phyloP scores from a whole-genome alignment of 1,139 yeast species.

The Magnusiomyces magnusii region DNA sequence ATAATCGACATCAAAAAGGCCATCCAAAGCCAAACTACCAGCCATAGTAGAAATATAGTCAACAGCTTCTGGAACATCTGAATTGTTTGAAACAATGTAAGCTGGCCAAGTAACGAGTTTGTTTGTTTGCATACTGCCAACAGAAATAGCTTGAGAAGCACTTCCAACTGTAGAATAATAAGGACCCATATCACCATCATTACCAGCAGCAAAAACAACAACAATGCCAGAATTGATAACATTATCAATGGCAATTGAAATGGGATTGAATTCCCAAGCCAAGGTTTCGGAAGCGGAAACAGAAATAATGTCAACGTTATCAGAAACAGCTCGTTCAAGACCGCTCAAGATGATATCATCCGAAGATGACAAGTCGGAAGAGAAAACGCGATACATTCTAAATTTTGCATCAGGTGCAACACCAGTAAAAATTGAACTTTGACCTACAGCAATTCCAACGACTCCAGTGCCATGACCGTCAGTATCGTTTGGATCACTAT shows the following conservation, averaged over 20 bases:
- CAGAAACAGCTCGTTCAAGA: slow-evolving; percentile 18
- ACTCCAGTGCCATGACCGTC: slow-evolving; percentile 58
- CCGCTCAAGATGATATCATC: slow-evolving; percentile 19
- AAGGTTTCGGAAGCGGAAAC: slow-evolving; percentile 16
- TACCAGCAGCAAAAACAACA: slow-evolving; percentile 12
- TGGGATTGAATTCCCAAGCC: slow-evolving; percentile 1
- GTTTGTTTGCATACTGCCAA: slow-evolving; percentile 8
- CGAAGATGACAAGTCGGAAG: slow-evolving; percentile 12
- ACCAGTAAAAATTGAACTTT: slow-evolving; percentile 42
- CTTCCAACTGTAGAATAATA: slow-evolving; percentile 5
- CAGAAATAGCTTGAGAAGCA: slow-evolving; percentile 2
- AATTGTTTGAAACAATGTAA: slow-evolving; percentile 5
- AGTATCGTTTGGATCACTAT: slow-evolving; percentile 17
- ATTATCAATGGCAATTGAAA: not conserved
- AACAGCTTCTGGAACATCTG: slow-evolving; percentile 1
- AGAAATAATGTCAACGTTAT: slow-evolving; percentile 19
- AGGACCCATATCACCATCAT: slow-evolving; percentile 11
- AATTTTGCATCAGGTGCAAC: slow-evolving; percentile 36
- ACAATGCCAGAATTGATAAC: slow-evolving; percentile 8
- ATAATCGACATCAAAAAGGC: slow-evolving; percentile 6
- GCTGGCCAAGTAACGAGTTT: slow-evolving; percentile 12
- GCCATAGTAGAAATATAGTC: slow-evolving; percentile 9
- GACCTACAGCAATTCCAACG: slow-evolving; percentile 45
- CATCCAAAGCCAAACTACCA: slow-evolving; percentile 8
- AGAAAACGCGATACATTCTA: slow-evolving; percentile 20